Percentiles rank a stretch among this genome's conserved stretches.
Evolutionary conservation across 2,329 filamentous ascomycete genomes (phyloP).

Genomic region (Claviceps maximensis): DNA sequence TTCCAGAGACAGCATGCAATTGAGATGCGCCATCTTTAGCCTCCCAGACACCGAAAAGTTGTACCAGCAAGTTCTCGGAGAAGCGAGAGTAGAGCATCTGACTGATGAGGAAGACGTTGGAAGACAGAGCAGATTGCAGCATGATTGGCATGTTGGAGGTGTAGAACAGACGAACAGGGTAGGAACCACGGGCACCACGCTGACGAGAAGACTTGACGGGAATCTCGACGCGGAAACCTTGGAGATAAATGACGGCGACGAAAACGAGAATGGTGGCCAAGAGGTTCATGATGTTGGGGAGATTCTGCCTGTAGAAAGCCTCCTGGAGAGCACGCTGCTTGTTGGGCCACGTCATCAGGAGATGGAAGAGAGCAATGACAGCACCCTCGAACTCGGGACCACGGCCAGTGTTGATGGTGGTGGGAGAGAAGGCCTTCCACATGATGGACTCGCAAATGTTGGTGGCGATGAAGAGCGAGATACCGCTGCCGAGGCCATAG

Average conservation of each 20-base stretch:
- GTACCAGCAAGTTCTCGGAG: constrained; percentile 96
- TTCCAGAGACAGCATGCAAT: constrained; percentile 82
- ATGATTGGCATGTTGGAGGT: constrained; percentile 99
- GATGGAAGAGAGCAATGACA: constrained; percentile 94
- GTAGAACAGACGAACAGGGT: constrained; percentile 98
- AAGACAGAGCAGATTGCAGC: constrained; percentile 95
- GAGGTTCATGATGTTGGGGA: constrained; percentile 99
- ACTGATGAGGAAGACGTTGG: constrained; percentile 97
- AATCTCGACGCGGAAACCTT: constrained; percentile 99
- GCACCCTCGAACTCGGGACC: constrained; percentile 98
- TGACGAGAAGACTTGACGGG: constrained; percentile 99
- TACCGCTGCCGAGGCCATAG: constrained; percentile 95
- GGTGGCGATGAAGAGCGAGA: constrained; percentile 98
- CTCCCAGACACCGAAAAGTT: constrained; percentile 97
- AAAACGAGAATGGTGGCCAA: constrained; percentile 88
- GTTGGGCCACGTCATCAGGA: constrained; percentile 96
- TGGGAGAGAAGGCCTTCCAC: constrained; percentile 99
- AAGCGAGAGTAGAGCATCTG: constrained; percentile 99
- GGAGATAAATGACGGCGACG: constrained; percentile 95
- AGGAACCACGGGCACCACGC: constrained; percentile 94
- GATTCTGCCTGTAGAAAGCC: constrained; percentile 98
- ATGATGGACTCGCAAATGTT: constrained; percentile 99
- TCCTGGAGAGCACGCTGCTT: constrained; percentile 97
- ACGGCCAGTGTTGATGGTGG: constrained; percentile 97
- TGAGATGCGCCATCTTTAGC: constrained; percentile 91